Percentiles rank a stretch among this genome's conserved stretches.
These are phyloP conservation scores for Rhododendron ovatum DNA, from an alignment of 148 eudicot genomes.

Conservation along the genomic window DNA sequence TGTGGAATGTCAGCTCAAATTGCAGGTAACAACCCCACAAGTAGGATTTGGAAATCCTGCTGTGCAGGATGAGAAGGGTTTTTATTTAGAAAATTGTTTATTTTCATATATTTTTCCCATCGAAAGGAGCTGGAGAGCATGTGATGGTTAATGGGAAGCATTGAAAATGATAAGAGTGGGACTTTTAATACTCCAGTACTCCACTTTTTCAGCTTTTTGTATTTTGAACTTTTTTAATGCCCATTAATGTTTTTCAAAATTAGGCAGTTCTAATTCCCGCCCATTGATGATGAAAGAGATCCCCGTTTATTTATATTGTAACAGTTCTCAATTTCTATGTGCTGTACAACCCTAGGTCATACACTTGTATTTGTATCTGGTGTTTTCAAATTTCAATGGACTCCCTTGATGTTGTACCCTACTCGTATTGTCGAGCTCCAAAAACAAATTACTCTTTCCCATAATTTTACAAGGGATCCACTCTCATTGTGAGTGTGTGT, in stretches of 20 bases:
- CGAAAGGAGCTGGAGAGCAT: conserved; percentile 6
- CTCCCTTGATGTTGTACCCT: no score
- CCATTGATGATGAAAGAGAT: conserved; percentile 9
- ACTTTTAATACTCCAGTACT: conserved; percentile 3
- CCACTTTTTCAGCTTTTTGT: conserved; percentile 24
- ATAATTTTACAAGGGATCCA: no score
- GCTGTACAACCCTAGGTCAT: not conserved
- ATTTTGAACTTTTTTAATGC: not conserved
- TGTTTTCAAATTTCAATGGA: no score
- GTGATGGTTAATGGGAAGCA: conserved; percentile 6
- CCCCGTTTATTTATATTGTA: not conserved
- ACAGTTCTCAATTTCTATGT: not conserved
- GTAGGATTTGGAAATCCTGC: not conserved
- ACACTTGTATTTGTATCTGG: no score
- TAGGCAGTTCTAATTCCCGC: conserved; percentile 21
- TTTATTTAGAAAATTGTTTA: not conserved
- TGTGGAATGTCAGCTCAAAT: conserved; percentile 20
- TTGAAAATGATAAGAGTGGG: conserved; percentile 11
- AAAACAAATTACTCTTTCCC: no score
- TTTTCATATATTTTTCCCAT: not conserved
- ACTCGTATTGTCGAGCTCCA: no score
- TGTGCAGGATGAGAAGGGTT: not conserved
- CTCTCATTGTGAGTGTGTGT: no score
- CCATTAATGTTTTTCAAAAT: conserved; percentile 6
- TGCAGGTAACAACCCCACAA: conserved; percentile 12